These are phyloP conservation scores for Dryas drummondii DNA, from an alignment of 306 rosid species.

Conservation along the genomic window DNA sequence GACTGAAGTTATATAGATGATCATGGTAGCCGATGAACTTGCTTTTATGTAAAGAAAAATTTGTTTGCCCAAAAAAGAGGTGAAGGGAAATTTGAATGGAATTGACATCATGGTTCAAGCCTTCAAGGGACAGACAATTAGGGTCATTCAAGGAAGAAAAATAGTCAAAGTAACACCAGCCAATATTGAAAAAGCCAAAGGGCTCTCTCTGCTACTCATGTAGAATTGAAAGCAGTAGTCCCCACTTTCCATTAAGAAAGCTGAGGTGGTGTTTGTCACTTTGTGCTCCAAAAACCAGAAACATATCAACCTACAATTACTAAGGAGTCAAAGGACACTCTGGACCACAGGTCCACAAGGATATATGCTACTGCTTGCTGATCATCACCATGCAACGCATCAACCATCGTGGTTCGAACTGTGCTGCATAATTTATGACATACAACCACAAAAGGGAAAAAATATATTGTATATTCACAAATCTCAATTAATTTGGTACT, in stretches of 20 bases:
- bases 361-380: too few species aligned
- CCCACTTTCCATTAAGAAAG: too few species aligned
- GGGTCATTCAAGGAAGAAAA: neutral
- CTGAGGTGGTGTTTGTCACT: neutral
- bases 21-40: too few species aligned
- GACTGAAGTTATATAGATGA: too few species aligned
- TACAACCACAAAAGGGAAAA: neutral
- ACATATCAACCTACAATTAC: too few species aligned
- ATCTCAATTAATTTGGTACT: too few species aligned
- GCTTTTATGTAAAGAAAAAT: slow-evolving; percentile 18
- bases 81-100: neutral
- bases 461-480: too few species aligned
- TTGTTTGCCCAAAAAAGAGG: neutral
- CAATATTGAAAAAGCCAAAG: neutral
- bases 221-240: too few species aligned
- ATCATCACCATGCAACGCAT: neutral
- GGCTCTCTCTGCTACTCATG: neutral
- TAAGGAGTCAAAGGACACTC: too few species aligned
- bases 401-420: slow-evolving; percentile 12
- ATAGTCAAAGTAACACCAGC: slow-evolving; percentile 2
- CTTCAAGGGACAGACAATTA: too few species aligned
- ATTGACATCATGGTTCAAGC: neutral
- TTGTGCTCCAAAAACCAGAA: slow-evolving; percentile 4
- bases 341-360: too few species aligned
- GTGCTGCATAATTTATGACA: neutral